These are phyloP conservation scores for Rhizopogon hawkerae DNA, from an alignment of 1,284 basidiomycete genomes.

Conservation along the genomic window DNA sequence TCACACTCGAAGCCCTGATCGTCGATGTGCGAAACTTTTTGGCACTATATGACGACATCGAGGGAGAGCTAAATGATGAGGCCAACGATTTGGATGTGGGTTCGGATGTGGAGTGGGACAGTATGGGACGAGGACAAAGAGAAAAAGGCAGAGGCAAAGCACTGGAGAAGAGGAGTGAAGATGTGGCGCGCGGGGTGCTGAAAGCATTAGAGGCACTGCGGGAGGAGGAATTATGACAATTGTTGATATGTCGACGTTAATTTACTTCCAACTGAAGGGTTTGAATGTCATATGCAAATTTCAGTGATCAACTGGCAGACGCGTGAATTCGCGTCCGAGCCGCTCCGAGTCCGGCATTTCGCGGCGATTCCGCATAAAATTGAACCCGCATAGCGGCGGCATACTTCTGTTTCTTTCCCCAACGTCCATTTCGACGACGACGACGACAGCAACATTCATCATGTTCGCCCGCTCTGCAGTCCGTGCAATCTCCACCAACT, in stretches of 20 bases:
- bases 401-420: neutral
- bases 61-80: constrained; percentile 4
- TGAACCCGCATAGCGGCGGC: neutral
- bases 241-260: neutral
- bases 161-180: constrained; percentile 32
- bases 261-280: too few relatives aligned
- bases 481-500: constrained; percentile 34
- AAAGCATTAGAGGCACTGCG: constrained; percentile 36
- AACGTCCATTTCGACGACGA: constrained; percentile 2
- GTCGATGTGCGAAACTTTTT: constrained; percentile 51
- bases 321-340: neutral
- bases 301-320: too few relatives aligned
- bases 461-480: constrained; percentile 55
- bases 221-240: constrained; percentile 7
- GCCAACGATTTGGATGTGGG: constrained; percentile 10
- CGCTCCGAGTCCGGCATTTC: neutral
- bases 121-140: neutral
- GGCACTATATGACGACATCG: constrained; percentile 38
- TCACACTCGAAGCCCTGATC: constrained; percentile 40
- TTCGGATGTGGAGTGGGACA: neutral
- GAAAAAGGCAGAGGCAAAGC: constrained; percentile 3
- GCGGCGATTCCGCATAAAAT: neutral
- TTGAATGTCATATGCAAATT: too few relatives aligned
- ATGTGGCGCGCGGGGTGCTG: constrained; percentile 43
- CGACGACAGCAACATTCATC: constrained; percentile 14